These are phyloP conservation scores for Aspergillus sclerotioniger DNA, from an alignment of 495 filamentous ascomycete genomes.

Conservation along the genomic window DNA sequence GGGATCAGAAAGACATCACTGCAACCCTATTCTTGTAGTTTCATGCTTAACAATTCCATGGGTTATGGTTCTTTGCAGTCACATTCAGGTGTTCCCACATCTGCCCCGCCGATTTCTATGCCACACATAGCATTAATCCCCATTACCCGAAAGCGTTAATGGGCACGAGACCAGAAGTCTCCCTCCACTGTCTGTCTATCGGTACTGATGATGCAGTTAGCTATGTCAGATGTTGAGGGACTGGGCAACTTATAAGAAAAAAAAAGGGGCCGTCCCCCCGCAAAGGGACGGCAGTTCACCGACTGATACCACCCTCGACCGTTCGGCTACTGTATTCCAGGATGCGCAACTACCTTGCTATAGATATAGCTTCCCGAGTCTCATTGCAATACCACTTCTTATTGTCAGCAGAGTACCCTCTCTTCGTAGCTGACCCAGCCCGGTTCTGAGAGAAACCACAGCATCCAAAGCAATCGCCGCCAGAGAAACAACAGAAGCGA, in stretches of 20 bases:
- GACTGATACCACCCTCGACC: constrained; percentile 12
- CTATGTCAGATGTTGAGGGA: constrained; percentile 14
- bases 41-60: not conserved
- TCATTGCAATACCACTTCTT: not conserved
- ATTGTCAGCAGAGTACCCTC: constrained; percentile 31
- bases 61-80: not conserved
- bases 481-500: constrained; percentile 15
- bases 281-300: constrained; percentile 38
- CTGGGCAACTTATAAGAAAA: constrained; percentile 63
- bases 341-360: constrained; percentile 32
- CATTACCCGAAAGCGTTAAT: not conserved
- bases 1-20: not conserved
- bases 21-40: too few species aligned
- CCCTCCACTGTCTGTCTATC: not conserved
- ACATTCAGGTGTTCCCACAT: too few species aligned
- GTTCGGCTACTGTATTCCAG: constrained; percentile 32
- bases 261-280: constrained; percentile 53
- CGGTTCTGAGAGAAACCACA: constrained; percentile 9
- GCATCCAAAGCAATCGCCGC: constrained; percentile 8
- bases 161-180: not conserved
- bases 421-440: constrained; percentile 21
- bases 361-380: constrained; percentile 27
- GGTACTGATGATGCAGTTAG: constrained; percentile 27
- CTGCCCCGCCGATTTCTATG: too few species aligned
- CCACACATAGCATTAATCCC: too few species aligned